Percentiles rank a stretch among this genome's conserved stretches.
phyloP scores from a whole-genome alignment of 257 asterid genomes.

The Forsythia viridissima region DNA sequence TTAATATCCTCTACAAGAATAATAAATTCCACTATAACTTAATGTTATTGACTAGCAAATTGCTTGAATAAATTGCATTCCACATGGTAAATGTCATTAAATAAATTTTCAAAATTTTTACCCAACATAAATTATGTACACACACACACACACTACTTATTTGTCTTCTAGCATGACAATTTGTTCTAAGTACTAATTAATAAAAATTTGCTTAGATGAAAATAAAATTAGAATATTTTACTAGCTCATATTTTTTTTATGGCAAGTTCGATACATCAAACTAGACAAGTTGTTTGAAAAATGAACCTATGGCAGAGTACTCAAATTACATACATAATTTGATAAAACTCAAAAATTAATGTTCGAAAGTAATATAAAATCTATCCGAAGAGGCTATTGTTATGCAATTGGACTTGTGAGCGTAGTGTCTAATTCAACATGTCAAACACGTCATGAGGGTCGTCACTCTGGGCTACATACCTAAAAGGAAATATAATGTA shows the following conservation, averaged over 20 bases:
- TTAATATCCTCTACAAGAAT: no score
- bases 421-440: background rate
- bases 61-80: slow-evolving; percentile 4
- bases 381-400: background rate
- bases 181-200: no score
- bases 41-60: slow-evolving; percentile 11
- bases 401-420: no score
- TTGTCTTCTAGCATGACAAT: no score
- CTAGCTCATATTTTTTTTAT: no score
- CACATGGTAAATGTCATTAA: background rate
- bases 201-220: no score
- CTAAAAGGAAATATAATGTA: background rate
- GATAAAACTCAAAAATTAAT: background rate
- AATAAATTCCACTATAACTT: background rate
- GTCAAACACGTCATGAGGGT: background rate
- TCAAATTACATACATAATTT: background rate
- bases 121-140: background rate
- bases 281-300: no score
- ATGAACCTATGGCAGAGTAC: background rate
- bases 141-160: no score
- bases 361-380: background rate
- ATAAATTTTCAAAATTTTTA: background rate
- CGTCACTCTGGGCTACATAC: background rate
- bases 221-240: no score
- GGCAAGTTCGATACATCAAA: no score